A percentile compares a stretch with the other conserved stretches of the same genome.
Conservation (phyloP, 345 rosid species). For the Psidium guajava region DNA sequence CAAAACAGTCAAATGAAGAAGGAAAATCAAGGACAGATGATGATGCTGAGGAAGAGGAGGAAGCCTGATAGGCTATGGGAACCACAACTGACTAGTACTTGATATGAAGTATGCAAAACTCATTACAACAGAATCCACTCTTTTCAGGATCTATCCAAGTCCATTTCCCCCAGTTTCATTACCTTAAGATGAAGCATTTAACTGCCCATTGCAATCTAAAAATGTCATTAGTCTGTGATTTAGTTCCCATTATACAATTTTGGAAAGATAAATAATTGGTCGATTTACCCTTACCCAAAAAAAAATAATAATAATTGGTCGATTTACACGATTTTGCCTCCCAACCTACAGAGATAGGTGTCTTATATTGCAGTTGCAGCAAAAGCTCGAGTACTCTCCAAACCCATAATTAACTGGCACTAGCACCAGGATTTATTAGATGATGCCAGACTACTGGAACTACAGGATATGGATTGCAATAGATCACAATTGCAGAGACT, state of each 20-base stretch:
- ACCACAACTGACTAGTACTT: not conserved
- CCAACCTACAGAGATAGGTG: not conserved
- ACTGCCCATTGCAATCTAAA: not conserved
- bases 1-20: not conserved
- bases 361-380: not conserved
- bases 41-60: not conserved
- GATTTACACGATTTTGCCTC: not conserved
- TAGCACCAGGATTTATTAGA: not conserved
- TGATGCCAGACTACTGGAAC: not conserved
- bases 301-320: too few relatives aligned
- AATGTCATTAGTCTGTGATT: not conserved
- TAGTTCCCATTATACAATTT: not conserved
- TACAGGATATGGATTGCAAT: not conserved
- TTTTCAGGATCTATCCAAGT: not conserved
- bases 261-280: not conserved
- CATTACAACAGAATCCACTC: not conserved
- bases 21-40: not conserved
- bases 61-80: not conserved
- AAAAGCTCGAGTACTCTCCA: not conserved
- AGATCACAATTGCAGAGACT: not conserved
- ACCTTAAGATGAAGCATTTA: not conserved
- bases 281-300: too few relatives aligned
- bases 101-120: not conserved
- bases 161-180: not conserved
- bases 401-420: not conserved